phyloP scores from a whole-genome alignment of 805 yeast species.

The Sugiyamaella qingdaonensis region DNA sequence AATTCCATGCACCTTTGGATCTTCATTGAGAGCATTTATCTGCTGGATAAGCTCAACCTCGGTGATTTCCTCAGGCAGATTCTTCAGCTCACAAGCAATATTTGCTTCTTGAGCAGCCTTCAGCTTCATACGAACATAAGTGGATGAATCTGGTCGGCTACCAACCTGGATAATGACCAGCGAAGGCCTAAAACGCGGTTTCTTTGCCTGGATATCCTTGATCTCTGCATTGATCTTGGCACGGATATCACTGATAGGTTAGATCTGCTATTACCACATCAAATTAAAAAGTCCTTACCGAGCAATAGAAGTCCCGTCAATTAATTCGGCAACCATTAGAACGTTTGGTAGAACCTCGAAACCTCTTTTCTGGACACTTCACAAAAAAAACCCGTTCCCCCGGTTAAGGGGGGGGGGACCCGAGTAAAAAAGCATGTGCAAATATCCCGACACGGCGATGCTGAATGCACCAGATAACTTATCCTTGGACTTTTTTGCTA shows the following conservation, averaged over 20 bases:
- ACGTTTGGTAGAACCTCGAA: neutral
- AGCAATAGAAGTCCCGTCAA: slow-evolving; percentile 62
- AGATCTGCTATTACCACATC: neutral
- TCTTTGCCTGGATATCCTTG: slow-evolving; percentile 37
- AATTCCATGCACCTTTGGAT: slow-evolving; percentile 76
- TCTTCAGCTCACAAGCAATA: slow-evolving; percentile 61
- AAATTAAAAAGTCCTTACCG: slow-evolving; percentile 28
- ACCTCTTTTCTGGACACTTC: too few relatives aligned
- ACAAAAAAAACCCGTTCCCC: slow-evolving; percentile 3
- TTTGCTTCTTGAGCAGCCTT: slow-evolving; percentile 84
- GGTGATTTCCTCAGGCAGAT: slow-evolving; percentile 56
- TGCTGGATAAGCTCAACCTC: slow-evolving; percentile 55
- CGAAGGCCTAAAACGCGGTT: slow-evolving; percentile 62
- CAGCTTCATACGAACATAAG: slow-evolving; percentile 87
- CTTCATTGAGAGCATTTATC: slow-evolving; percentile 63
- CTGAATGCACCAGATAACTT: too few relatives aligned
- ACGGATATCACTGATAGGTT: slow-evolving; percentile 38
- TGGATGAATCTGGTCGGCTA: slow-evolving; percentile 81
- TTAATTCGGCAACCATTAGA: slow-evolving; percentile 29
- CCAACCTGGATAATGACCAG: slow-evolving; percentile 90
- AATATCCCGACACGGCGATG: neutral
- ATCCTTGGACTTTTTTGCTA: too few relatives aligned
- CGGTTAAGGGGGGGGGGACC: neutral
- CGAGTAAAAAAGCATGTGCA: neutral
- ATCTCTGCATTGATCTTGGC: slow-evolving; percentile 50